These are phyloP conservation scores for Phalaenopsis aphrodite DNA, from an alignment of 106 monocot genomes.

Conservation along the genomic window DNA sequence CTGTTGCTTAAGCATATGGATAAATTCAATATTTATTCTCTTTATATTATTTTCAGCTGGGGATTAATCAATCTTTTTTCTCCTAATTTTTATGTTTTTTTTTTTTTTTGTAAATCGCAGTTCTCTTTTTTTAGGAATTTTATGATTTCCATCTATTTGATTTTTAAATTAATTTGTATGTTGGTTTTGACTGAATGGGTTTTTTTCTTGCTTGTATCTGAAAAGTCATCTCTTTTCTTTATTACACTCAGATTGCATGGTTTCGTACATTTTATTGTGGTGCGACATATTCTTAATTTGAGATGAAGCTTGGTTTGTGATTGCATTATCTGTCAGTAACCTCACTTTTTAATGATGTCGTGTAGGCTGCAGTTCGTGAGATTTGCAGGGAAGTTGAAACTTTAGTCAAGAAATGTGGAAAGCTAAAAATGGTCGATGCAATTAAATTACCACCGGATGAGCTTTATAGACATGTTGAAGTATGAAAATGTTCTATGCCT, in stretches of 20 bases:
- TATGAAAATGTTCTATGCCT: conserved; percentile 32
- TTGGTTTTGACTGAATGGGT: not conserved
- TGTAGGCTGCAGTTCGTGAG: conserved; percentile 60
- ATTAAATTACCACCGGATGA: conserved; percentile 84
- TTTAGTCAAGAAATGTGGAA: conserved; percentile 86
- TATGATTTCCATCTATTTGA: not conserved
- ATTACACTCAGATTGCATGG: not conserved
- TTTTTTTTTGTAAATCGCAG: not conserved
- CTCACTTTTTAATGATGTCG: conserved; percentile 1
- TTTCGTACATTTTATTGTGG: not conserved
- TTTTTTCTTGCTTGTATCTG: not conserved
- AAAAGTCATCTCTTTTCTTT: not conserved
- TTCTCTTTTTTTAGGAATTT: not conserved
- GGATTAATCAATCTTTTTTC: not conserved
- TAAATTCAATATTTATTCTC: not conserved
- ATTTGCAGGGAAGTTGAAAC: conserved; percentile 75
- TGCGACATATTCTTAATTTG: not conserved
- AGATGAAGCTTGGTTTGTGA: not conserved
- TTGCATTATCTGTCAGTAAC: not conserved
- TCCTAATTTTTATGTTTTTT: not conserved
- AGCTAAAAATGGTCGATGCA: conserved; percentile 85
- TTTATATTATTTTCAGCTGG: too few species aligned
- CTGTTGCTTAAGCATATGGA: not conserved
- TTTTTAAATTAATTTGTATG: not conserved
- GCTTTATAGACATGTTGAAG: conserved; percentile 95